Conservation (phyloP, 2,329 filamentous ascomycete genomes). For the Ophiostoma populinum region DNA sequence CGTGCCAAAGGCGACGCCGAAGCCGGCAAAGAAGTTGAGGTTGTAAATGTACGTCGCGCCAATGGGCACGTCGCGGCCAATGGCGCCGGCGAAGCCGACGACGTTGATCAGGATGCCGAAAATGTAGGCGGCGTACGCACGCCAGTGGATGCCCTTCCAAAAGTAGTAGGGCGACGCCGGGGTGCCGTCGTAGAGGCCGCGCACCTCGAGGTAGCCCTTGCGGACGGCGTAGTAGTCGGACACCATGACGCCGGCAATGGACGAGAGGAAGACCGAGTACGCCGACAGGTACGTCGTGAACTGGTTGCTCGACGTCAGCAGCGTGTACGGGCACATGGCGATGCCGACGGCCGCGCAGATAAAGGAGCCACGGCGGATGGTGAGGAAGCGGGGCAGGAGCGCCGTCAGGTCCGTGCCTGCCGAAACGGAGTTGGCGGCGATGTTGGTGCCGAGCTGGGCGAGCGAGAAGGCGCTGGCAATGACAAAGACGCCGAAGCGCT, state of each 20-base stretch:
- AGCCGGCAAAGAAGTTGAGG: conserved; percentile 78
- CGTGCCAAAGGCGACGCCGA: conserved; percentile 45
- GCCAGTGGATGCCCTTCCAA: conserved; percentile 60
- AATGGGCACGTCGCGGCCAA: conserved; percentile 53
- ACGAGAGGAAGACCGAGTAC: conserved; percentile 86
- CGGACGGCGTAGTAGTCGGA: conserved; percentile 79
- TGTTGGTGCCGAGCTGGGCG: conserved; percentile 73
- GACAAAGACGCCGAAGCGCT: conserved; percentile 61
- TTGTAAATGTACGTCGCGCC: conserved; percentile 79
- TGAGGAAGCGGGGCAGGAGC: conserved; percentile 61
- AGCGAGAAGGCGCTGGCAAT: conserved; percentile 55
- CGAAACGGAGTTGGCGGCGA: conserved; percentile 72
- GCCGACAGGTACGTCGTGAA: conserved; percentile 86
- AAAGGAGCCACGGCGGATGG: conserved; percentile 75
- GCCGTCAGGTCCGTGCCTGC: conserved; percentile 73
- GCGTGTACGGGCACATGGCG: conserved; percentile 74
- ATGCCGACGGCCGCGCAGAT: conserved; percentile 66
- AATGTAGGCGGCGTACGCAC: conserved; percentile 69
- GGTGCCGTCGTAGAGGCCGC: conserved; percentile 60
- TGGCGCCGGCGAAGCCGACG: conserved; percentile 72
- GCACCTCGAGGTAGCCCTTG: conserved; percentile 62
- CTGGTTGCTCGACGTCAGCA: conserved; percentile 57
- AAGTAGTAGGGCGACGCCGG: conserved; percentile 55
- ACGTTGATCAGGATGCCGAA: conserved; percentile 77
- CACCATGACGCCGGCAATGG: conserved; percentile 81